Base-by-base conservation (phyloP, 2,329 filamentous ascomycete species). In the Cercospora sojina region DNA sequence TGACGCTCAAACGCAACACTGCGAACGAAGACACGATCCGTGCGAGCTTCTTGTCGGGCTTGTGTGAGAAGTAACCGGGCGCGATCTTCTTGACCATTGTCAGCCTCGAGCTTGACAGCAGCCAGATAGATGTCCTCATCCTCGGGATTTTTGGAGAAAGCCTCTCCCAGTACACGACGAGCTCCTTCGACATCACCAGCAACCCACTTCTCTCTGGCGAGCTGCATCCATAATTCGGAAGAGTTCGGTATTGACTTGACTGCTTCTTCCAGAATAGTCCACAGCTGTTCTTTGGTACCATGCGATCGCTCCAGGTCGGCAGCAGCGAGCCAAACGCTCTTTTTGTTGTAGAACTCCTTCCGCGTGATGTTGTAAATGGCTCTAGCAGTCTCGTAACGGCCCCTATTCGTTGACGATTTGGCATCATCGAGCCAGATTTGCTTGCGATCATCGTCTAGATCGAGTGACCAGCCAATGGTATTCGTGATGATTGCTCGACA, bases 71-170 rank as follows among this genome's bases (percentile, higher is more conserved):
- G 87, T 67, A 90, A 87, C 53, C 93, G 86, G 0, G 95, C 95
- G 76, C 95, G 88, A 41, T 93, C 90, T 47, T 87, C 89, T 74
- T 96, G 88, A 51, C 89, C 87, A 68, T 92, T 94, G 75, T 98
- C 93, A 0, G 95, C 92, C 80, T 99, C 95, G 31, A 99, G 87
- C 78, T 97, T 96, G 71, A 99, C 95, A 55, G 95, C 95, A 16
- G 93, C 91, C 57, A 97, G 88, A 90, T 95, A 99, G 71, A 99
- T 97, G 77, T 98, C 93, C 79, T 99, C 95, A 80, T 97, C 97
- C 78, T 96, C 93, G 1, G 92, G 92, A 74, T 98, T 96, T 77
- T 97, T 92, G 73, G 94, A 90, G 83, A 99, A 99, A 5, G 94
- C 95, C 69, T 90, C 88, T 29, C 89, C 94, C 16, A 99, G 87